phyloP scores from a whole-genome alignment of 2,329 filamentous ascomycete species.

The Grosmannia serpens region DNA sequence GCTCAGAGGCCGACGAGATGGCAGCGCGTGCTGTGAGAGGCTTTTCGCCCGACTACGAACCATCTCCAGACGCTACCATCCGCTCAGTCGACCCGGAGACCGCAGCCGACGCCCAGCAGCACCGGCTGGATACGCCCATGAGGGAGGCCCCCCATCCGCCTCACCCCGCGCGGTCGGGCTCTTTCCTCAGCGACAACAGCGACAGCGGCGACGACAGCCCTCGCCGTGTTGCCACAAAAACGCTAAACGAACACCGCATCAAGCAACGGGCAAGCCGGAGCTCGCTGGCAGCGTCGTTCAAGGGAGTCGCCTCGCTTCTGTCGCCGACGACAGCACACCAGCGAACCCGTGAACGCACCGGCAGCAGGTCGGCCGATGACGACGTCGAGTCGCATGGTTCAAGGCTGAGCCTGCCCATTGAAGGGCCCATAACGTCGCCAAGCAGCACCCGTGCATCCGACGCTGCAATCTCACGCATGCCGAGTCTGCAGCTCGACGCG shows the following conservation, averaged over 20 bases:
- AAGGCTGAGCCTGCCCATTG: constrained; percentile 31
- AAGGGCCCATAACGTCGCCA: constrained; percentile 24
- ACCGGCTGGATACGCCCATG: constrained; percentile 23
- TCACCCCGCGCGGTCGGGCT: constrained; percentile 26
- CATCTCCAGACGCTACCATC: constrained; percentile 60
- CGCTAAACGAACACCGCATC: background rate
- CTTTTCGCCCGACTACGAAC: constrained; percentile 67
- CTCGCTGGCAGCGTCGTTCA: constrained; percentile 11
- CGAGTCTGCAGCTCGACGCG: constrained; percentile 32
- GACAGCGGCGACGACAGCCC: constrained; percentile 33
- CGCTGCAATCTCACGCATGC: constrained; percentile 27
- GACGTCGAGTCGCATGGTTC: constrained; percentile 18
- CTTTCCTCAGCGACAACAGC: constrained; percentile 41
- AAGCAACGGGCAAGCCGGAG: constrained; percentile 1
- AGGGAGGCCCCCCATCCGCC: constrained; percentile 22
- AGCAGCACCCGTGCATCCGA: constrained; percentile 24
- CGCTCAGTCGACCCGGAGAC: constrained; percentile 43
- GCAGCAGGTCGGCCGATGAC: constrained; percentile 9
- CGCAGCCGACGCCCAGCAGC: constrained; percentile 9
- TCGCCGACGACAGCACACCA: background rate
- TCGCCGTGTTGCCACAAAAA: constrained; percentile 10
- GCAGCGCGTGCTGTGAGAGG: constrained; percentile 35
- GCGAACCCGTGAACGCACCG: background rate
- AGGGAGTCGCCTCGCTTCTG: background rate
- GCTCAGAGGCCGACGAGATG: constrained; percentile 14